Evolutionary conservation across 2,329 filamentous ascomycete genomes (phyloP).

Genomic region (Sporothrix protearum): DNA sequence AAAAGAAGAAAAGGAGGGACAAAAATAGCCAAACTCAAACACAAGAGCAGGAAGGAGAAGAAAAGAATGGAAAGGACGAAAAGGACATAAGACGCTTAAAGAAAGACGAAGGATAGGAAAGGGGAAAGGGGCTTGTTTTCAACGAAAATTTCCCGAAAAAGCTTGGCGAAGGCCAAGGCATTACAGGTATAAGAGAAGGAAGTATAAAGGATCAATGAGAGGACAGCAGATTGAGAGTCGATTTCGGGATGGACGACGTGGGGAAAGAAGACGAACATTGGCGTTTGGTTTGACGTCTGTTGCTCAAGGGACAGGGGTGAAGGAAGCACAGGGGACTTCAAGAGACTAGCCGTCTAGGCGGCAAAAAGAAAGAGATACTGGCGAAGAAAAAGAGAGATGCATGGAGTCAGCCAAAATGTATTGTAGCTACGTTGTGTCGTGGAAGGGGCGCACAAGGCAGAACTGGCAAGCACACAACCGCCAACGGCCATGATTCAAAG

Average conservation of each 20-base stretch:
- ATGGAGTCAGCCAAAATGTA: background rate
- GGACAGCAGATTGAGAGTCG: background rate
- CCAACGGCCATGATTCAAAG: background rate
- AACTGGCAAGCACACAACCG: background rate
- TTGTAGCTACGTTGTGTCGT: background rate
- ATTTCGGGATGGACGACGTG: background rate
- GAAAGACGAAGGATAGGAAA: background rate
- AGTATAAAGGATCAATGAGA: background rate
- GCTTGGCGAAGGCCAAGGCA: constrained; percentile 11
- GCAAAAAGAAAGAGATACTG: background rate
- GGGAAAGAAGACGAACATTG: background rate
- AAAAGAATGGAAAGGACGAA: constrained; percentile 7
- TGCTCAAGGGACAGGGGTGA: constrained; percentile 9
- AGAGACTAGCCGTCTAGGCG: background rate
- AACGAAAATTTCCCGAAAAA: constrained; percentile 13
- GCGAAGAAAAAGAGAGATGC: no score
- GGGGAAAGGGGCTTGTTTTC: constrained; percentile 21
- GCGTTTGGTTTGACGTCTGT: constrained; percentile 8
- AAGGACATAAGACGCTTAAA: background rate
- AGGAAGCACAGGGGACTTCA: background rate
- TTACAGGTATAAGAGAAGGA: background rate
- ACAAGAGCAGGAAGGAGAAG: background rate
- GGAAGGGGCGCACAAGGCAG: background rate
- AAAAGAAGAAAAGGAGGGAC: constrained; percentile 13
- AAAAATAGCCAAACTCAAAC: no score